Percentiles rank a stretch among this genome's conserved stretches.
Evolutionary conservation across 108 stramenopile genomes (phyloP).

Genomic region (Cyclotella choctawhatcheeana): DNA sequence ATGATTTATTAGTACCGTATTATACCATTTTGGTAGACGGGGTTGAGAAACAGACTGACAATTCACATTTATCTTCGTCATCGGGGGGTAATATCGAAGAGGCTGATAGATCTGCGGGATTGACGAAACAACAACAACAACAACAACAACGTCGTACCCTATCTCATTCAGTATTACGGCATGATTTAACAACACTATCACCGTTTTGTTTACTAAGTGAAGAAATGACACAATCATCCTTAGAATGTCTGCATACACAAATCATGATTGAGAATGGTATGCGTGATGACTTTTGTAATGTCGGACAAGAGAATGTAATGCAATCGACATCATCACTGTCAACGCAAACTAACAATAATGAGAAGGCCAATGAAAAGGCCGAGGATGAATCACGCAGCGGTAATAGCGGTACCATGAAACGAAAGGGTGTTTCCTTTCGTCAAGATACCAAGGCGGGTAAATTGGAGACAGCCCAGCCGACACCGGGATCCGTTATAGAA

Average conservation of each 20-base stretch:
- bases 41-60: constrained; percentile 24
- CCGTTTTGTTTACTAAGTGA: constrained; percentile 19
- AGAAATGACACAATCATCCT: not conserved
- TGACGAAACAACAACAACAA: not conserved
- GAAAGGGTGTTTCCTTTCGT: constrained; percentile 27
- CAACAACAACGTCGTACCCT: too few relatives aligned
- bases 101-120: not conserved
- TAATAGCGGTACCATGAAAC: not conserved
- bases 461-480: not conserved
- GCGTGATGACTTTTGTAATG: constrained; percentile 29
- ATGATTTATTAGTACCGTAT: constrained; percentile 13
- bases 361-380: not conserved
- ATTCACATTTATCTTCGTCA: constrained; percentile 10
- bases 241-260: constrained; percentile 20
- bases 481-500: not conserved
- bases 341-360: not conserved
- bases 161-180: constrained; percentile 11
- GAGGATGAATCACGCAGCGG: constrained; percentile 1
- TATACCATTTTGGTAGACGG: constrained; percentile 11
- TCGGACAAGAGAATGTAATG: constrained; percentile 4
- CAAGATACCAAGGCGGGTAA: constrained; percentile 34
- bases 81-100: not conserved
- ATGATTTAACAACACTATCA: constrained; percentile 23
- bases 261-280: constrained; percentile 24
- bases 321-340: not conserved